Conservation (phyloP, 2,329 filamentous ascomycete species). For the Pseudonectria buxi region DNA sequence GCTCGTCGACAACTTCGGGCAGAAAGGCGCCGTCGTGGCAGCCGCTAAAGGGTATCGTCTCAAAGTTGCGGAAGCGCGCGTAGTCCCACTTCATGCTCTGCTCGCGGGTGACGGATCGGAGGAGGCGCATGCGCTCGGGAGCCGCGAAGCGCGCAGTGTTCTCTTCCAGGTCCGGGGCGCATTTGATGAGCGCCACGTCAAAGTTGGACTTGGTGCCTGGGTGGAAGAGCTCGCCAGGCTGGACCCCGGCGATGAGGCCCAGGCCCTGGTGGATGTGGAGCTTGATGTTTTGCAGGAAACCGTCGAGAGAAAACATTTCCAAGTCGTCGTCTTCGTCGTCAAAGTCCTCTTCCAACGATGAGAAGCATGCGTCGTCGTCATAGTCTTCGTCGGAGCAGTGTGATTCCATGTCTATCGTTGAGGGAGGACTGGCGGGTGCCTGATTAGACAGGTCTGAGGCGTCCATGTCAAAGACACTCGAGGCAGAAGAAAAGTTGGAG, state of each 20-base stretch:
- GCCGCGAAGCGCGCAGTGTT: slow-evolving; percentile 1
- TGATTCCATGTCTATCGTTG: slow-evolving; percentile 7
- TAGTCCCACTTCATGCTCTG: slow-evolving; percentile 15
- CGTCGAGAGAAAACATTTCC: slow-evolving; percentile 3
- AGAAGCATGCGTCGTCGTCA: too few relatives aligned
- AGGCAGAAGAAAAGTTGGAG: too few relatives aligned
- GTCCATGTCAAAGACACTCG: slow-evolving; percentile 11
- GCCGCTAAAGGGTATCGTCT: slow-evolving; percentile 15
- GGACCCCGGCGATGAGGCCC: slow-evolving; percentile 13
- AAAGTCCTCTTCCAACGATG: slow-evolving; percentile 3
- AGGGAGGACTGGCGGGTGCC: slow-evolving; percentile 5
- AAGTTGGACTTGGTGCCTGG: slow-evolving; percentile 11
- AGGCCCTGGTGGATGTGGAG: slow-evolving; percentile 16
- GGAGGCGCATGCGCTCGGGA: slow-evolving; percentile 3
- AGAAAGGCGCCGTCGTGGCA: slow-evolving; percentile 18
- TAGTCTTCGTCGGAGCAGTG: slow-evolving; percentile 7
- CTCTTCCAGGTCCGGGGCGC: slow-evolving; percentile 4
- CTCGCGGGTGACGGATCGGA: slow-evolving; percentile 14
- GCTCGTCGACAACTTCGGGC: slow-evolving; percentile 13
- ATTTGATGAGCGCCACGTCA: slow-evolving; percentile 16
- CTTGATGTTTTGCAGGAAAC: slow-evolving; percentile 15
- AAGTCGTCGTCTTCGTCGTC: slow-evolving; percentile 5
- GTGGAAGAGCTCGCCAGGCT: slow-evolving; percentile 13
- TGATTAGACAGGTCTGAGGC: slow-evolving; percentile 3
- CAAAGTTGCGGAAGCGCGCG: slow-evolving; percentile 12